Conservation (phyloP, 495 filamentous ascomycete genomes). For the Diplogelasinospora grovesii region DNA sequence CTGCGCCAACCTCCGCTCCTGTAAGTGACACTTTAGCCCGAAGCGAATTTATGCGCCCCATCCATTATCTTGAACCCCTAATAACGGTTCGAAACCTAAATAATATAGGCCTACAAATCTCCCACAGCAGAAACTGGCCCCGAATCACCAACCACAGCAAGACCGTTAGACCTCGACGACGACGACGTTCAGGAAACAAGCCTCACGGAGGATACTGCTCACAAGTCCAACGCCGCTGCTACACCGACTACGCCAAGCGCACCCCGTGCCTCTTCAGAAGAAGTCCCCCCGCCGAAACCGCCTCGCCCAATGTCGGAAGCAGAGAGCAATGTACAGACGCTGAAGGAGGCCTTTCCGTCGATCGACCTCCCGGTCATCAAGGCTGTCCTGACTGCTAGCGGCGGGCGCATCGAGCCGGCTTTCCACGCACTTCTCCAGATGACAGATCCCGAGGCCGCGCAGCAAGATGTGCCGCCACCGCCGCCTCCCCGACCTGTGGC, state of each 20-base stretch:
- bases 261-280: slow-evolving; percentile 33
- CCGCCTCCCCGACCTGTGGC: slow-evolving; percentile 64
- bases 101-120: slow-evolving; percentile 29
- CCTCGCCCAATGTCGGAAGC: slow-evolving; percentile 76
- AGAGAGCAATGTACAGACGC: slow-evolving; percentile 77
- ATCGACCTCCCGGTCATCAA: slow-evolving; percentile 79
- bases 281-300: slow-evolving; percentile 71
- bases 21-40: slow-evolving; percentile 27
- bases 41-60: slow-evolving; percentile 10
- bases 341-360: slow-evolving; percentile 88
- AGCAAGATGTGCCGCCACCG: slow-evolving; percentile 46
- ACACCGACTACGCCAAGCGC: slow-evolving; percentile 16
- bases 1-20: slow-evolving; percentile 29
- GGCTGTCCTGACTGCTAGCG: slow-evolving; percentile 80
- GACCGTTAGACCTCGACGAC: slow-evolving; percentile 81
- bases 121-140: slow-evolving; percentile 31
- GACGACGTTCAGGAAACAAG: slow-evolving; percentile 63
- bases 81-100: too few species aligned
- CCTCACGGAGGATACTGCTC: slow-evolving; percentile 30
- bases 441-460: slow-evolving; percentile 80
- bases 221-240: slow-evolving; percentile 36
- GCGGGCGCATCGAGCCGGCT: slow-evolving; percentile 83
- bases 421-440: slow-evolving; percentile 94
- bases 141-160: slow-evolving; percentile 80
- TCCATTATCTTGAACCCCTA: too few species aligned